Percentiles rank a stretch among this genome's conserved stretches.
phyloP scores from a whole-genome alignment of 2,329 filamentous ascomycete genomes.

The Monilinia laxa region DNA sequence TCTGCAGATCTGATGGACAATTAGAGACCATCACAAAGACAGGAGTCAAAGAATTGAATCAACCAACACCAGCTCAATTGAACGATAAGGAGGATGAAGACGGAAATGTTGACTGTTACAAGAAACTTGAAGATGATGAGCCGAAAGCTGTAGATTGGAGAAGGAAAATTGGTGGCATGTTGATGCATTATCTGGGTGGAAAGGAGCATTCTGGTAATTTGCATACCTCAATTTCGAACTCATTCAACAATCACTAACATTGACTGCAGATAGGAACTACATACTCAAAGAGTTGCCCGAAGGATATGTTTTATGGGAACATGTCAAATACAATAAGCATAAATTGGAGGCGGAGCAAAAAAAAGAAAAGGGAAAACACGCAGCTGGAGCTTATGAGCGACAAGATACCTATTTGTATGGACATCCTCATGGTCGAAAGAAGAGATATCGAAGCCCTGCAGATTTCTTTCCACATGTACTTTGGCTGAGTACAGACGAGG shows the following conservation, averaged over 20 bases:
- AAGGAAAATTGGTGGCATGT: conserved; percentile 58
- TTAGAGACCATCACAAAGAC: conserved; percentile 30
- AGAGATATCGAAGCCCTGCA: conserved; percentile 56
- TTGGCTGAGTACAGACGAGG: conserved; percentile 55
- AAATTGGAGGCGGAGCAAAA: conserved; percentile 45
- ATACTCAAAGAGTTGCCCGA: conserved; percentile 55
- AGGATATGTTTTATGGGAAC: conserved; percentile 57
- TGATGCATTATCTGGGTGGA: conserved; percentile 49
- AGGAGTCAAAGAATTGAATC: conserved; percentile 46
- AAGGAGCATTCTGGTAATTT: conserved; percentile 32
- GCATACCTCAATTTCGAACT: not conserved
- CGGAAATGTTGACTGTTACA: conserved; percentile 55
- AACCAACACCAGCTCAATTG: conserved; percentile 52
- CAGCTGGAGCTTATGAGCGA: conserved; percentile 51
- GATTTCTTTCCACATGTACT: conserved; percentile 61
- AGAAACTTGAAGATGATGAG: conserved; percentile 50
- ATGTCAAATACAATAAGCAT: conserved; percentile 51
- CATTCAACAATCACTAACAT: conserved; percentile 24
- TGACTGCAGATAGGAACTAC: conserved; percentile 43
- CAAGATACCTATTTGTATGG: conserved; percentile 62
- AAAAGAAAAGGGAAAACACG: conserved; percentile 44
- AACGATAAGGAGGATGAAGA: conserved; percentile 52
- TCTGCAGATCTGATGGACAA: conserved; percentile 37
- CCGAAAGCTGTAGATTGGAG: conserved; percentile 57
- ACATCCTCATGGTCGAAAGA: conserved; percentile 55